Evolutionary conservation across 2,329 filamentous ascomycete genomes (phyloP), one percentile per base, ranked within the genome.

Genomic region (Penicillium griseofulvum): DNA sequence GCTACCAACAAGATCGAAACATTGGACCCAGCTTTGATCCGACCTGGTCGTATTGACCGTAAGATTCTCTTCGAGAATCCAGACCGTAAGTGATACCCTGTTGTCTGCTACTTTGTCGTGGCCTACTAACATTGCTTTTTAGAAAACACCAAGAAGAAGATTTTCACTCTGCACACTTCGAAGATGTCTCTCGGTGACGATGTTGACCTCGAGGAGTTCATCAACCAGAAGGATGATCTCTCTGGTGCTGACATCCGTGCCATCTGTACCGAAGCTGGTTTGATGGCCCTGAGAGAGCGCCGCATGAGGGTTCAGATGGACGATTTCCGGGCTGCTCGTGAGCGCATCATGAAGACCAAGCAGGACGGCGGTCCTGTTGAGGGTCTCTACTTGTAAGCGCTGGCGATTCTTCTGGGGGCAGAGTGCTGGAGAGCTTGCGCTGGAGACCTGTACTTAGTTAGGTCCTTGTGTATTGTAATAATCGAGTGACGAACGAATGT

Each of bases 1-100:
- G 95, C 94, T 12, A 99, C 94, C 64, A 99, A 99, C 86, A 99
- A 99, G 85, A 99, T 99, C 65, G 95, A 99, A 65, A 96, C 91
- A 4, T 83, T 99, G 28, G 95, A 99, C 71, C 94, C 94, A 52
- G 94, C 94, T 17, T 82, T 99, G 65, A 99, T 99, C 71, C 88
- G 94, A 64, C 94, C 94, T 42, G 94, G 94, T 61, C 92, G 94
- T 83, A 99, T 99, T 74, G 94, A 99, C 76, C 88, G 94, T 67
- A 99, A 99, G 84, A 99, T 99, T 72, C 78, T 88, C 61, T 88
- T 88, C 61, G 86, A 88, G 76, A 88, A 87, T 68, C 86, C 86
- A 24, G 86, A 88, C 65, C 85, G 83, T 85, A 75, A 76, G 82
- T 76, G 9, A 16, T 38, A 43, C 26, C 5, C 36, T 11, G 9